Evolutionary conservation across 257 asterid genomes (phyloP).

Genomic region (Nicotiana otophora): DNA sequence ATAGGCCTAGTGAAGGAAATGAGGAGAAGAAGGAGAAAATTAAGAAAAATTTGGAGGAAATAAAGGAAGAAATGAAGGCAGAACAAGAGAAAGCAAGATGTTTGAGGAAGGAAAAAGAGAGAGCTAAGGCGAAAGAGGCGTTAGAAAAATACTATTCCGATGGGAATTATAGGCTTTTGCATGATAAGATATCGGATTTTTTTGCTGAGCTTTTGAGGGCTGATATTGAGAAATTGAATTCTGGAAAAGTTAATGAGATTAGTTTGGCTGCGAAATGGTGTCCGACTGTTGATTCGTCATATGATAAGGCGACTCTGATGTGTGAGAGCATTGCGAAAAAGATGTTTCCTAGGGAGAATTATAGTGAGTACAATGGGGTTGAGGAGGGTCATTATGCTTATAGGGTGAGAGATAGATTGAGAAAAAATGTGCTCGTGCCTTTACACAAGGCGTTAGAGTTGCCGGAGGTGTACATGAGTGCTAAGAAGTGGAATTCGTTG

Average conservation of each 20-base stretch:
- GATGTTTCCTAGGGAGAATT: constrained; percentile 34
- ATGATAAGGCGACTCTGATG: constrained; percentile 44
- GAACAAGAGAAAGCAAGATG: too few species aligned
- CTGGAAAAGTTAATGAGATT: constrained; percentile 23
- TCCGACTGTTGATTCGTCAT: constrained; percentile 49
- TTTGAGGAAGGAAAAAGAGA: too few species aligned
- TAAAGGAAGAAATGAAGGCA: too few species aligned
- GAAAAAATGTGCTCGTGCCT: constrained; percentile 56
- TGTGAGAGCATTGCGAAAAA: constrained; percentile 39
- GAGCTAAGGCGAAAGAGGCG: too few species aligned
- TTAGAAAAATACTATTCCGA: too few species aligned
- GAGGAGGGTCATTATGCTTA: constrained; percentile 38
- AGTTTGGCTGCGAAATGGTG: constrained; percentile 60
- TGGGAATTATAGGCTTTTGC: too few species aligned
- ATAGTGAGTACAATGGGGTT: constrained; percentile 21
- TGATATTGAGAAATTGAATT: constrained; percentile 34
- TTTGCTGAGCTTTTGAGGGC: constrained; percentile 35
- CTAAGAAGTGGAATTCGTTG: constrained; percentile 37
- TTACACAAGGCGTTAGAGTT: constrained; percentile 39
- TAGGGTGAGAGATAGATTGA: constrained; percentile 43
- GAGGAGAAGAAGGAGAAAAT: too few species aligned
- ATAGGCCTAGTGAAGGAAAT: too few species aligned
- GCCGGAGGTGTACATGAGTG: constrained; percentile 64
- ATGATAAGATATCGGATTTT: constrained; percentile 25
- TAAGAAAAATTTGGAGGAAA: too few species aligned